Conservation (phyloP, 2,329 filamentous ascomycete species). For the Fusarium algeriense region DNA sequence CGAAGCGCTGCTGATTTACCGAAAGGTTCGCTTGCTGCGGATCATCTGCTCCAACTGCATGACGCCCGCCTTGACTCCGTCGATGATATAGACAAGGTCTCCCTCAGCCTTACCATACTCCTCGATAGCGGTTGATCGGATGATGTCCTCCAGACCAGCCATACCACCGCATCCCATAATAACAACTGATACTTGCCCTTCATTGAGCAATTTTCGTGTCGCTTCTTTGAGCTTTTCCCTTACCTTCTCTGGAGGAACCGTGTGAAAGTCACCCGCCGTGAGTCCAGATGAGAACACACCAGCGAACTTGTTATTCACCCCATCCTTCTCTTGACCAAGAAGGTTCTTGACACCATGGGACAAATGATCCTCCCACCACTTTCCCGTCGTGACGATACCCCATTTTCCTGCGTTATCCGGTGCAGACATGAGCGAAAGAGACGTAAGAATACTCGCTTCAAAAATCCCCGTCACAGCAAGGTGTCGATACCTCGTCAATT, state of each 20-base stretch:
- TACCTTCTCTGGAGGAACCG: constrained; percentile 73
- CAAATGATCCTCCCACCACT: constrained; percentile 83
- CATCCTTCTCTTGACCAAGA: constrained; percentile 63
- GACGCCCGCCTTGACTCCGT: constrained; percentile 81
- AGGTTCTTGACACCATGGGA: constrained; percentile 72
- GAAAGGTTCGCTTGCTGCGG: constrained; percentile 57
- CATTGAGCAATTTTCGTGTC: constrained; percentile 72
- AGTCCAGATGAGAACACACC: constrained; percentile 87
- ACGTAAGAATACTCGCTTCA: constrained; percentile 79
- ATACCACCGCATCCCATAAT: constrained; percentile 93
- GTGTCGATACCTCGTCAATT: constrained; percentile 59
- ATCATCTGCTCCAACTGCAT: constrained; percentile 70
- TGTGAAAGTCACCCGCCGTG: constrained; percentile 83
- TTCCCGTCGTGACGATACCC: constrained; percentile 90
- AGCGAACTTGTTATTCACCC: constrained; percentile 69
- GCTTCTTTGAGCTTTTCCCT: constrained; percentile 75
- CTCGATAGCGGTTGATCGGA: constrained; percentile 75
- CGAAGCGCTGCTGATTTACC: constrained; percentile 24
- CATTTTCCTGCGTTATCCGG: constrained; percentile 64
- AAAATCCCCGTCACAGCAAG: constrained; percentile 76
- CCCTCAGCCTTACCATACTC: constrained; percentile 71
- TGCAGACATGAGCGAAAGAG: constrained; percentile 63
- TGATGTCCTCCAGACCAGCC: constrained; percentile 84
- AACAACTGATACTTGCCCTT: constrained; percentile 72
- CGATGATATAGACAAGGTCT: constrained; percentile 74